These are phyloP conservation scores for Nicotiana tomentosiformis DNA, from an alignment of 257 asterid species.

Conservation along the genomic window DNA sequence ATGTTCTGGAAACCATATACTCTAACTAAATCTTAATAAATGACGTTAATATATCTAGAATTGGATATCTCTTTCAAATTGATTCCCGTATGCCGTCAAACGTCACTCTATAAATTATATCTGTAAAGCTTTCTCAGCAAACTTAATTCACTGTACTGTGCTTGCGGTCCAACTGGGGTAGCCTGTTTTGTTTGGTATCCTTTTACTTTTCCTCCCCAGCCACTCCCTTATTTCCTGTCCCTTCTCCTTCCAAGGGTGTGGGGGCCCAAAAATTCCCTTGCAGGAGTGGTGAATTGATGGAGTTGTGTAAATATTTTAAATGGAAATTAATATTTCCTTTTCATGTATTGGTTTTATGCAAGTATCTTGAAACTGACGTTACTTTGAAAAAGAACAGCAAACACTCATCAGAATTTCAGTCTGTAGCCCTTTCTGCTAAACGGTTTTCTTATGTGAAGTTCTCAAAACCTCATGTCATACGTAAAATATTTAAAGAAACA, in stretches of 20 bases:
- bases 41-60: background rate
- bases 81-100: background rate
- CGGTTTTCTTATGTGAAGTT: background rate
- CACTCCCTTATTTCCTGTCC: background rate
- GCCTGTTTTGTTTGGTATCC: background rate
- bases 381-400: background rate
- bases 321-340: background rate
- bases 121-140: background rate
- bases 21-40: background rate
- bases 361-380: background rate
- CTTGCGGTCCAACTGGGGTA: too few species aligned
- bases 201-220: background rate
- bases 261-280: background rate
- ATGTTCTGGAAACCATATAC: background rate
- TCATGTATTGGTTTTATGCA: background rate
- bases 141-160: background rate
- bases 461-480: background rate
- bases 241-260: background rate
- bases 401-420: background rate
- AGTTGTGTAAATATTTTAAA: background rate
- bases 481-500: background rate
- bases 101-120: background rate
- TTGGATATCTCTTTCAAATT: background rate
- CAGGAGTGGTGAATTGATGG: background rate
- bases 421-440: background rate